phyloP scores from a whole-genome alignment of 345 rosid genomes.

The Kernera saxatilis region DNA sequence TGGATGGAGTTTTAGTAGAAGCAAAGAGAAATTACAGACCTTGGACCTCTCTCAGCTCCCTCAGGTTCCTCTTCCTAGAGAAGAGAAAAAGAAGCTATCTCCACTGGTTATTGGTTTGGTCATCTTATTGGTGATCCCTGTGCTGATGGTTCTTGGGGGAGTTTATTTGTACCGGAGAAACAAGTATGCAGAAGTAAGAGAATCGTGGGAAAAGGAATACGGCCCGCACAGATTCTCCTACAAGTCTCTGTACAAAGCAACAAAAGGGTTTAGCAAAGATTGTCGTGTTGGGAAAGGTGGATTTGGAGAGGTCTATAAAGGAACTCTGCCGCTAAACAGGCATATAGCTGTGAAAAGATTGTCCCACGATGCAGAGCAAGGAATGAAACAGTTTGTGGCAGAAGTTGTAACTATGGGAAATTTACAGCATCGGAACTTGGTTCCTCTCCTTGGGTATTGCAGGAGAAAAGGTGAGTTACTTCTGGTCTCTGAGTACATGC shows the following conservation, averaged over 20 bases:
- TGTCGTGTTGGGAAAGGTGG: constrained; percentile 37
- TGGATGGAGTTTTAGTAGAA: constrained; percentile 61
- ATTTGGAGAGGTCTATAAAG: constrained; percentile 44
- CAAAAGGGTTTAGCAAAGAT: constrained; percentile 41
- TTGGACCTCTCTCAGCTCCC: constrained; percentile 47
- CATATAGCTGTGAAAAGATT: constrained; percentile 46
- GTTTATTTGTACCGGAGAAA: constrained; percentile 20
- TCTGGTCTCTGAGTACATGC: constrained; percentile 39
- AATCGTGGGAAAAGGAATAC: constrained; percentile 41
- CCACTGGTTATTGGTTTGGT: constrained; percentile 12
- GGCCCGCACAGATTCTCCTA: constrained; percentile 36
- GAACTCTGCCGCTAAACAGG: constrained; percentile 19
- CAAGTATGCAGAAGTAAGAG: constrained; percentile 34
- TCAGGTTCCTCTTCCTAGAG: constrained; percentile 33
- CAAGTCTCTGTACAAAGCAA: constrained; percentile 36
- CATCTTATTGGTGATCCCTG: neutral
- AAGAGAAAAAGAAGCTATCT: constrained; percentile 8
- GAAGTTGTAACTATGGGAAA: constrained; percentile 41
- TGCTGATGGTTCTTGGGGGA: constrained; percentile 7
- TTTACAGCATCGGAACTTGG: constrained; percentile 43
- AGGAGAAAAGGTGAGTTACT: constrained; percentile 37
- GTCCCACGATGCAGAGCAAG: constrained; percentile 34
- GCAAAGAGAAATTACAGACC: constrained; percentile 17
- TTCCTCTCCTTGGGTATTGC: constrained; percentile 40
- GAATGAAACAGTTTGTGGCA: constrained; percentile 45